phyloP scores from a whole-genome alignment of 305 asterid genomes.

The Stenogyne calaminthoides region DNA sequence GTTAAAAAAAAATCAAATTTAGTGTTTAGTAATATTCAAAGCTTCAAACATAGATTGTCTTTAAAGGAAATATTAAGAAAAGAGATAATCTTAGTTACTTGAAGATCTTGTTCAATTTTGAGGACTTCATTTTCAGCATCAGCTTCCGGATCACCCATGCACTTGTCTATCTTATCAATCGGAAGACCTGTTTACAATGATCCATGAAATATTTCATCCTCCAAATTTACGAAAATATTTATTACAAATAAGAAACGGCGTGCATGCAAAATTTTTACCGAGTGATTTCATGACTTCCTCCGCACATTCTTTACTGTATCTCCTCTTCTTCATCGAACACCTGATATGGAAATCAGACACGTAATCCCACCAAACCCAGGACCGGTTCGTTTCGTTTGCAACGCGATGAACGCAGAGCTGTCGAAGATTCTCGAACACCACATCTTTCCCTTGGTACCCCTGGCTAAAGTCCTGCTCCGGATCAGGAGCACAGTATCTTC shows the following conservation, averaged over 20 bases:
- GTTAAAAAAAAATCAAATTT: conserved; percentile 9
- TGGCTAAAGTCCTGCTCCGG: conserved; percentile 76
- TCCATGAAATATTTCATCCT: not conserved
- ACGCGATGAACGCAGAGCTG: conserved; percentile 90
- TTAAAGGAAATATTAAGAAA: not conserved
- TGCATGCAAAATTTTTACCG: conserved; percentile 34
- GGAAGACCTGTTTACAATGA: conserved; percentile 56
- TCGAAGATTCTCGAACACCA: conserved; percentile 78
- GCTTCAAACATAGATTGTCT: not conserved
- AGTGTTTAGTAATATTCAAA: not conserved
- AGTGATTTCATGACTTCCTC: conserved; percentile 73
- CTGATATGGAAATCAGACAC: conserved; percentile 85
- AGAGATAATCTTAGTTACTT: conserved; percentile 37
- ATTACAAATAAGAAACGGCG: not conserved
- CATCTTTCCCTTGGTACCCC: conserved; percentile 87
- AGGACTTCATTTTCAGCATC: conserved; percentile 74
- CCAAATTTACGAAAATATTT: not conserved
- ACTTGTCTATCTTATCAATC: conserved; percentile 62
- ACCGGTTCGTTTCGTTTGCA: conserved; percentile 55
- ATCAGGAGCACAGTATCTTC: conserved; percentile 92
- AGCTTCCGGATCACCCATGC: conserved; percentile 91
- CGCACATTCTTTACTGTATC: conserved; percentile 71
- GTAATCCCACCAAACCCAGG: conserved; percentile 93
- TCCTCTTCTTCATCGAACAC: conserved; percentile 79
- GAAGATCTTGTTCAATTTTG: conserved; percentile 78